Percentiles rank a stretch among this genome's conserved stretches.
Evolutionary conservation across 306 rosid genomes (phyloP).

Genomic region (Vigna mungo): DNA sequence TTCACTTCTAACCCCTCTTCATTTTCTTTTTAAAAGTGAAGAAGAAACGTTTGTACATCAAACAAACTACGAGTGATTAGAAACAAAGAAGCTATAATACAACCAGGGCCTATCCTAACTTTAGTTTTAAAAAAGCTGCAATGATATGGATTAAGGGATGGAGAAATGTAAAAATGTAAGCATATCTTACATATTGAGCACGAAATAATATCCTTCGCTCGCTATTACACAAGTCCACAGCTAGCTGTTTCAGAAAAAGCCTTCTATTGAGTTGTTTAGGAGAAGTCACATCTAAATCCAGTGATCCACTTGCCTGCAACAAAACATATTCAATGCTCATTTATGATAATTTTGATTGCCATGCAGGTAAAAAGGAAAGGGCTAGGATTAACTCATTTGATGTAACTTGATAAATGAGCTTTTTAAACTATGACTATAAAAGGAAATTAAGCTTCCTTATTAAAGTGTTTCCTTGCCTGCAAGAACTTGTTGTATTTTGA

Average conservation of each 20-base stretch:
- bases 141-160: constrained; percentile 7
- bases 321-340: constrained; percentile 25
- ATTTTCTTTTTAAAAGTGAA: background rate
- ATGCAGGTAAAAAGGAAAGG: background rate
- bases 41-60: background rate
- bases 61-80: background rate
- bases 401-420: background rate
- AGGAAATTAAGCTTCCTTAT: background rate
- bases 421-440: constrained; percentile 7
- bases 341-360: background rate
- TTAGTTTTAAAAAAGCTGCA: background rate
- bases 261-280: constrained; percentile 91
- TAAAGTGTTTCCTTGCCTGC: constrained; percentile 60
- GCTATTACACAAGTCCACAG: constrained; percentile 82
- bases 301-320: constrained; percentile 88
- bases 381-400: background rate
- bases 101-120: constrained; percentile 2
- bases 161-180: background rate
- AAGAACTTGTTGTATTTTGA: constrained; percentile 86
- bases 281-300: constrained; percentile 91
- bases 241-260: constrained; percentile 88
- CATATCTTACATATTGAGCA: constrained; percentile 80
- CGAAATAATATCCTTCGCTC: constrained; percentile 91
- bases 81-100: constrained; percentile 28
- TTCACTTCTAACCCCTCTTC: background rate